Percentiles rank a stretch among this genome's conserved stretches.
Conservation (phyloP, 2,329 filamentous ascomycete species). For the Dactylellina drechsleri region DNA sequence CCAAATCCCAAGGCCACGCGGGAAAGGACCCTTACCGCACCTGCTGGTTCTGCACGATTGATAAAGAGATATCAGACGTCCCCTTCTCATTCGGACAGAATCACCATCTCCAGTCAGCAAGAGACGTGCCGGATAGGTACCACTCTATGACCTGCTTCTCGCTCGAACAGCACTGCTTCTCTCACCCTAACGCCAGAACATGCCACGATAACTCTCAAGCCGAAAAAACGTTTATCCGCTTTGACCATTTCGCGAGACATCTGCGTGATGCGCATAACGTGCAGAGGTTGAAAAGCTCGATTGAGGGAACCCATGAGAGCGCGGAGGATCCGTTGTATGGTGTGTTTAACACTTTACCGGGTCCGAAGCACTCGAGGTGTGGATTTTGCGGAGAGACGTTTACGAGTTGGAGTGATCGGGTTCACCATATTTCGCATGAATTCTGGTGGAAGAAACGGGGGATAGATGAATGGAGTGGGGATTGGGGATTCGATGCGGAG, state of each 20-base stretch:
- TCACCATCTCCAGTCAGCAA: constrained; percentile 15
- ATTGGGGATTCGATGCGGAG: constrained; percentile 53
- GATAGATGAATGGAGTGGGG: constrained; percentile 52
- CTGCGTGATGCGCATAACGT: constrained; percentile 43
- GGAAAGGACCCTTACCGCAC: constrained; percentile 21
- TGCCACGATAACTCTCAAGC: constrained; percentile 47
- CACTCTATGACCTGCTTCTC: constrained; percentile 41
- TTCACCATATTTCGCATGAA: constrained; percentile 50
- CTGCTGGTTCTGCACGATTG: constrained; percentile 52
- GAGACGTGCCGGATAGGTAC: constrained; percentile 32
- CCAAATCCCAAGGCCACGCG: not conserved
- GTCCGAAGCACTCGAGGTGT: constrained; percentile 43
- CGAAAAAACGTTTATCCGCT: constrained; percentile 53
- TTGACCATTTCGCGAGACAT: constrained; percentile 51
- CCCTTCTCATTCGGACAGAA: constrained; percentile 41
- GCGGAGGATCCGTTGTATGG: constrained; percentile 31
- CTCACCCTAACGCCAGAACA: constrained; percentile 30
- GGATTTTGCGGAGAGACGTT: constrained; percentile 52
- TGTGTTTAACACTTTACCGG: constrained; percentile 32
- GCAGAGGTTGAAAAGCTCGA: constrained; percentile 35
- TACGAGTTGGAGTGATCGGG: constrained; percentile 43
- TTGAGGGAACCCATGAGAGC: constrained; percentile 27
- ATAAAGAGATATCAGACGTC: constrained; percentile 29
- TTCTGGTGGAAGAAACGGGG: constrained; percentile 50
- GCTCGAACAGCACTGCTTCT: constrained; percentile 45